Base-by-base conservation (phyloP, 345 rosid genomes). In the Limnanthes douglasii region DNA sequence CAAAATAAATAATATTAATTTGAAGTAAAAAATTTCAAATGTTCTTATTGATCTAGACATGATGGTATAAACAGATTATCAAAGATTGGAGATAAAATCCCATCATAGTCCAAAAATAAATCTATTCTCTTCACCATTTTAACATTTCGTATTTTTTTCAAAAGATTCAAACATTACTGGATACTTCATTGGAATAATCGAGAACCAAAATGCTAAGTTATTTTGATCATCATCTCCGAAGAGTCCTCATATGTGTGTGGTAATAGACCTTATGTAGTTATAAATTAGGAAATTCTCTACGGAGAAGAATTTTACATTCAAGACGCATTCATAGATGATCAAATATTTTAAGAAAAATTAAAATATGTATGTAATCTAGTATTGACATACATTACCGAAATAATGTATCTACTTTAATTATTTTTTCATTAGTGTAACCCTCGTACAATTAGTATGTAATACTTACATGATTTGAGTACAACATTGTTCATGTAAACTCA, bases 221-320 rank as follows among this genome's bases (percentile, higher is more conserved):
- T n/a, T n/a, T n/a, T n/a, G 19, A 84, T 49, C 0, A 77, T 72
- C 98, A 84, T 77, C 73, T 77, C 92, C 98, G 95, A 90, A 51
- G 80, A 80, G 42, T 90, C 95, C 61, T 84, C 94, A n/a, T 30
- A 53, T 19, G 94, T 84, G 30, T 63, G 68, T 4, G 61, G 70
- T 13, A 90, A 21, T 15, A 94, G 98, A 42, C 94, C 95, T 60
- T 90, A 95, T 0, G 95, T 77, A 34, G 95, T 92, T 52, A 90
- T 84, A 51, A 84, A 90, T 59, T 14, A 56, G 50, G 86, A 69
- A 42, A 77, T 16, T n/a, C 39, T 53, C 47, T 74, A 79, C 4
- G 68, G 62, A 0, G 82, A 65, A 25, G 81, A 68, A 7, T 82
- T 54, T 94, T 90, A 54, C 64, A 61, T 18, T 34, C 41, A 58